Percentiles rank a stretch among this genome's conserved stretches.
Evolutionary conservation across 192 early-diverging fungal species (phyloP).

Genomic region (Glomus cerebriforme): DNA sequence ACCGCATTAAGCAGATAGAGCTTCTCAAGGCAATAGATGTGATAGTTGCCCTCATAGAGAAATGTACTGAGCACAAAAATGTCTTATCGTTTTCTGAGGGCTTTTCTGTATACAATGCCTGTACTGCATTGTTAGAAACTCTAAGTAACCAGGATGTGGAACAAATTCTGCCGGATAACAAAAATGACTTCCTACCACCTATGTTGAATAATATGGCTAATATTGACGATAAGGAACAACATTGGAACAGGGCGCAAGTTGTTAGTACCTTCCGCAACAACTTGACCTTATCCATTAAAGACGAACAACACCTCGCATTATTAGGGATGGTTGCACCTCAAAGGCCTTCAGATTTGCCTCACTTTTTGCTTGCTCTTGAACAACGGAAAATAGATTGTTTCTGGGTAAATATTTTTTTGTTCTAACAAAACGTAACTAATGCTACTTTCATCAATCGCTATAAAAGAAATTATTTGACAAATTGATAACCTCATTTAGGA

Average conservation of each 20-base stretch:
- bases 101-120: constrained; percentile 2
- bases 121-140: constrained; percentile 1
- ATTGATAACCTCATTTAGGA: not conserved
- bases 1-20: not conserved
- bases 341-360: not conserved
- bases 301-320: not conserved
- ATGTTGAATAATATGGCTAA: not conserved
- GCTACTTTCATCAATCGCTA: too few species aligned
- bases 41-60: not conserved
- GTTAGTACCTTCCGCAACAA: not conserved
- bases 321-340: not conserved
- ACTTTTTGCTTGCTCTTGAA: not conserved
- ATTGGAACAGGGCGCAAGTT: not conserved
- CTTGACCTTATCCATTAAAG: not conserved
- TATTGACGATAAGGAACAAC: not conserved
- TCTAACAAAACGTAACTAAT: not conserved
- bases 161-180: not conserved
- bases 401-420: not conserved
- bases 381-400: not conserved
- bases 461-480: not conserved
- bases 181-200: not conserved
- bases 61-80: constrained; percentile 16
- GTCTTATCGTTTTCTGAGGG: not conserved
- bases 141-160: not conserved
- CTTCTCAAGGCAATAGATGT: not conserved